Evolutionary conservation across 2,329 filamentous ascomycete genomes (phyloP).

Genomic region (Helotiales sp.): DNA sequence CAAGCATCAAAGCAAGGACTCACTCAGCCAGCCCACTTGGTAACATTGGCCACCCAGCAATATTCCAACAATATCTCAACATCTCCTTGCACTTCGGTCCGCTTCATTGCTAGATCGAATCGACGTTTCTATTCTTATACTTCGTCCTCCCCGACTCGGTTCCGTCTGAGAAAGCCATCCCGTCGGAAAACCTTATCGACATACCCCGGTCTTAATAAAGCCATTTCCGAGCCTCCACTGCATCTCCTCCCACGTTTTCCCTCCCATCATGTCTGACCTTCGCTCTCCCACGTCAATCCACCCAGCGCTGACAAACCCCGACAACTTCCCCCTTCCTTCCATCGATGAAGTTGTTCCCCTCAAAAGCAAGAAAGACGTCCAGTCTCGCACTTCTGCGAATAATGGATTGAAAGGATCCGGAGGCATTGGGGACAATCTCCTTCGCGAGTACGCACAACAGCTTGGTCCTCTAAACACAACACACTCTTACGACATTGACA

Average conservation of each 20-base stretch:
- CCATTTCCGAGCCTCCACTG: slow-evolving; percentile 13
- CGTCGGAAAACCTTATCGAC: slow-evolving; percentile 12
- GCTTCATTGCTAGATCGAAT: not conserved
- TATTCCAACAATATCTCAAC: not conserved
- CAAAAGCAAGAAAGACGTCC: slow-evolving; percentile 16
- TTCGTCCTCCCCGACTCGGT: not conserved
- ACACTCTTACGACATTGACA: slow-evolving; percentile 38
- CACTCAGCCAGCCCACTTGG: not conserved
- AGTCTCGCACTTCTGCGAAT: slow-evolving; percentile 31
- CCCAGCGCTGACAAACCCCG: slow-evolving; percentile 52
- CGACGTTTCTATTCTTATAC: not conserved
- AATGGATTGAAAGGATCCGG: slow-evolving; percentile 41
- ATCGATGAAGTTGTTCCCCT: slow-evolving; percentile 37
- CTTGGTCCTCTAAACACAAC: slow-evolving; percentile 49
- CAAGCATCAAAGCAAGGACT: not conserved
- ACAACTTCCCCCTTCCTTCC: slow-evolving; percentile 31
- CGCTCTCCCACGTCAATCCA: slow-evolving; percentile 56
- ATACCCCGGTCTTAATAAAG: slow-evolving; percentile 11
- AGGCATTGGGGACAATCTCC: slow-evolving; percentile 46
- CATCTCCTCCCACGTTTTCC: not conserved
- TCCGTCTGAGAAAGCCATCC: slow-evolving; percentile 7
- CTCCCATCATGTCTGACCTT: slow-evolving; percentile 46
- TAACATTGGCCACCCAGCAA: slow-evolving; percentile 1
- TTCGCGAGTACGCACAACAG: slow-evolving; percentile 50
- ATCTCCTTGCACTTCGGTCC: not conserved